phyloP scores from a whole-genome alignment of 2,329 filamentous ascomycete genomes.

The Pseudofabraea citricarpa region DNA sequence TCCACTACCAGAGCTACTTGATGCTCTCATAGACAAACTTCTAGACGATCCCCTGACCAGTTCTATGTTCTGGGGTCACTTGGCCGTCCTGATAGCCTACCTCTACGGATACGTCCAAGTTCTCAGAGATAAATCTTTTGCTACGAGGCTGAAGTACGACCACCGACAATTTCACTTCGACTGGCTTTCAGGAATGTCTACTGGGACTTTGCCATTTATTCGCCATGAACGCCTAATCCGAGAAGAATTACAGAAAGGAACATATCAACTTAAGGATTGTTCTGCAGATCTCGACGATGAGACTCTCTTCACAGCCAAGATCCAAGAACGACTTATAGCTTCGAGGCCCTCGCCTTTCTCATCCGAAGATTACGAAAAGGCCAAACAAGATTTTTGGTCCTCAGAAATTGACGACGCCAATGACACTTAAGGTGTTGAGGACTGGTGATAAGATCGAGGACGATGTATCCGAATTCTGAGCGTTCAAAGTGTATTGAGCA shows the following conservation, averaged over 20 bases:
- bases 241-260: constrained; percentile 5
- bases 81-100: constrained; percentile 4
- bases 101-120: constrained; percentile 7
- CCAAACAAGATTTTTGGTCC: too few relatives aligned
- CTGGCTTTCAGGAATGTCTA: constrained; percentile 8
- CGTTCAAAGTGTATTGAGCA: too few relatives aligned
- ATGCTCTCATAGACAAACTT: constrained; percentile 7
- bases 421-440: too few relatives aligned
- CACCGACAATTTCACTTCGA: constrained; percentile 11
- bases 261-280: constrained; percentile 6
- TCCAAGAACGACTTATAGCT: not conserved
- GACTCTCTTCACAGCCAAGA: constrained; percentile 42
- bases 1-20: constrained; percentile 5
- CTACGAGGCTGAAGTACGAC: constrained; percentile 9
- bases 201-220: constrained; percentile 5
- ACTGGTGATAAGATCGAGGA: too few relatives aligned
- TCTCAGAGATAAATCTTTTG: constrained; percentile 7
- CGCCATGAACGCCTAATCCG: constrained; percentile 8
- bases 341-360: not conserved
- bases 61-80: constrained; percentile 2
- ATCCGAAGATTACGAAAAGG: too few relatives aligned
- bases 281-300: constrained; percentile 34
- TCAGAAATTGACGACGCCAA: too few relatives aligned
- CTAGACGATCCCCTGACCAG: constrained; percentile 1
- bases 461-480: too few relatives aligned